Base-by-base conservation (phyloP, 2,329 filamentous ascomycete species). In the Beauveria bassiana region DNA sequence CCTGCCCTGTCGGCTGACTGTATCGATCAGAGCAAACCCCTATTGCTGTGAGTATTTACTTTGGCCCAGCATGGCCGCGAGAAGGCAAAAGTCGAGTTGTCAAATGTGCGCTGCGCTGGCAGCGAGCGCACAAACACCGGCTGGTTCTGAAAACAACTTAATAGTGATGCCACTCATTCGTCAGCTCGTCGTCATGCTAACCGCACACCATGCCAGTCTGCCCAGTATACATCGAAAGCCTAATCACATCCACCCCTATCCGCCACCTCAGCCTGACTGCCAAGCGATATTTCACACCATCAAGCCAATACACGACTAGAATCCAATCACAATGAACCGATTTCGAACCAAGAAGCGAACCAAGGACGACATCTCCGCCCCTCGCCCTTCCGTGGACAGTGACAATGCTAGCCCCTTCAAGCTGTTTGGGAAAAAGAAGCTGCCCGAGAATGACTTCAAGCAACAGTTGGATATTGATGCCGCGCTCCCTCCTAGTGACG, bases 401-500 rank as follows among this genome's bases (percentile, higher is more conserved):
- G 84, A 85, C 56, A 78, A 78, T 1, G 77, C 80, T 0, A 73
- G 77, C 61, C 75, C 81, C 8, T 84, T 85, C 51, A 78, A 78
- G 47, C 76, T 81, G 52, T 87, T 87, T 65, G 76, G 81, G 62
- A 81, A 80, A 65, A 83, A 85, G 67, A 86, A 84, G 70, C 69
- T 75, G 0, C 77, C 74, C 10, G 81, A 81, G 22, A 81, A 80
- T 51, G 84, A 86, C 67, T 76, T 78, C 51, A 89, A 87, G 70
- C 79, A 78, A 62, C 83, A 90, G 64, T 75, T 97, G 52, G 88
- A 98, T 69, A 78, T 98, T 14, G 73, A 86, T 3, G 79, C 79
- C 14, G 93, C 86, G 1, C 79, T 99, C 2, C 95, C 95, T 1
- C 81, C 92, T 0, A 87, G 79, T 52, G 91, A 98, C 74, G 88